Conservation (phyloP, 208 protist genomes). For the Zelonia costaricensis region DNA sequence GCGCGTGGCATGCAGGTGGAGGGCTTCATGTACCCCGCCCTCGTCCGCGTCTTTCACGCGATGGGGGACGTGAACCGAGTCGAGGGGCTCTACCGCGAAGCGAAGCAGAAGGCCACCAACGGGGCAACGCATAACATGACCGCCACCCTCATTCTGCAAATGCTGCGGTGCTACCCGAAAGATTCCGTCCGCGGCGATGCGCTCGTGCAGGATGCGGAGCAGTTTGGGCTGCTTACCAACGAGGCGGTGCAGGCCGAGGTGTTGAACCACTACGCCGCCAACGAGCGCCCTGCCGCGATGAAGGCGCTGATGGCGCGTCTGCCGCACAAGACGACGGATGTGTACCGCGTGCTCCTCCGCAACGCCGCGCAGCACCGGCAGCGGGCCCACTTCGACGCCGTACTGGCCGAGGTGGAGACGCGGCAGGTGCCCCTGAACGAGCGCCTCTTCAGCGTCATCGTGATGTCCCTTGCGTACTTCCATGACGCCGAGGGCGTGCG, state of each 20-base stretch:
- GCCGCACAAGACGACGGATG: slow-evolving; percentile 61
- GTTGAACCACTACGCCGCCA: slow-evolving; percentile 58
- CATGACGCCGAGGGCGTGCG: slow-evolving; percentile 70
- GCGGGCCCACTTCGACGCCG: slow-evolving; percentile 43
- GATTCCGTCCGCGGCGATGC: slow-evolving; percentile 49
- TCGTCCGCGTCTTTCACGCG: slow-evolving; percentile 84
- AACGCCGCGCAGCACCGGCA: slow-evolving; percentile 67
- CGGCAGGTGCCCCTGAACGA: slow-evolving; percentile 65
- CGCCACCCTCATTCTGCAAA: slow-evolving; percentile 58
- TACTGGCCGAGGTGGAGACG: slow-evolving; percentile 54
- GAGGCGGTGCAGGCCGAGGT: slow-evolving; percentile 83
- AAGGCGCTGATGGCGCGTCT: slow-evolving; percentile 61
- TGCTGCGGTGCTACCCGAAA: slow-evolving; percentile 58
- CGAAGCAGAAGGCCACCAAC: slow-evolving; percentile 41
- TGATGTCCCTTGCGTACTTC: slow-evolving; percentile 65
- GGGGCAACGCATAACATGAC: slow-evolving; percentile 46
- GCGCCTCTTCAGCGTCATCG: slow-evolving; percentile 74
- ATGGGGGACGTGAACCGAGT: slow-evolving; percentile 60
- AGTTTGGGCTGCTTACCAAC: slow-evolving; percentile 61
- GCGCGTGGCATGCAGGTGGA: slow-evolving; percentile 75
- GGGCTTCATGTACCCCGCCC: slow-evolving; percentile 80
- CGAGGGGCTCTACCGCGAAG: slow-evolving; percentile 79
- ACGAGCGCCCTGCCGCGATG: slow-evolving; percentile 56
- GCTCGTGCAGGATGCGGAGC: slow-evolving; percentile 71
- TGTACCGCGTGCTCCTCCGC: slow-evolving; percentile 80